Percentiles rank a stretch among this genome's conserved stretches.
These are phyloP conservation scores for Podaxis pistillaris DNA, from an alignment of 768 basidiomycete species.

Conservation along the genomic window DNA sequence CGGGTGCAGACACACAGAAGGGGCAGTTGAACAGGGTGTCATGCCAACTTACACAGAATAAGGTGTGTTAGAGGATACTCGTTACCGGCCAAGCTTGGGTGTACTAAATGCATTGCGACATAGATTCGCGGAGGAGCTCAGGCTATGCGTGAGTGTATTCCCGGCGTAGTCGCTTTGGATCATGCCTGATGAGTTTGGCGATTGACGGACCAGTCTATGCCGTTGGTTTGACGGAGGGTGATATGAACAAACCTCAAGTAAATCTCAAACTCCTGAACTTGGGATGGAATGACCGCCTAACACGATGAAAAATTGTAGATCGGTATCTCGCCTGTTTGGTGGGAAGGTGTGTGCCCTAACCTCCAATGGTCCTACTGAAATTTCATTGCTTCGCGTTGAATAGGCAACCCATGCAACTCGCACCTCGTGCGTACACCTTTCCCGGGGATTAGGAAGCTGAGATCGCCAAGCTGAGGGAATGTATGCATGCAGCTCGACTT, in stretches of 20 bases:
- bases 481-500: slow-evolving; percentile 62
- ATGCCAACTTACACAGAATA: slow-evolving; percentile 71
- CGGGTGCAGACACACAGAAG: slow-evolving; percentile 25
- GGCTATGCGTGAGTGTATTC: slow-evolving; percentile 68
- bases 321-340: slow-evolving; percentile 88
- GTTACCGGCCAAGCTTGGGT: not conserved
- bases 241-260: slow-evolving; percentile 86
- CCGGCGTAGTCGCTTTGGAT: not conserved
- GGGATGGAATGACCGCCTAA: slow-evolving; percentile 8
- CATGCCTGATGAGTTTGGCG: not conserved
- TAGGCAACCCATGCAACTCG: slow-evolving; percentile 84
- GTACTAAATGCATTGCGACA: not conserved
- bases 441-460: not conserved
- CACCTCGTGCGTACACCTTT: slow-evolving; percentile 56
- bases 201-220: slow-evolving; percentile 61
- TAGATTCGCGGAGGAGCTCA: slow-evolving; percentile 70
- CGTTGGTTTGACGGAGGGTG: slow-evolving; percentile 70
- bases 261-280: not conserved
- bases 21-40: slow-evolving; percentile 69
- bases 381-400: not conserved
- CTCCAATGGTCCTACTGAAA: not conserved
- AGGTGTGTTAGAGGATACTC: slow-evolving; percentile 38
- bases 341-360: slow-evolving; percentile 64
- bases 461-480: not conserved
- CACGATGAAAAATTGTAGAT: slow-evolving; percentile 44